Percentiles rank a stretch among this genome's conserved stretches.
phyloP scores from a whole-genome alignment of 495 filamentous ascomycete species.

The Hypoxylon subgilvum region DNA sequence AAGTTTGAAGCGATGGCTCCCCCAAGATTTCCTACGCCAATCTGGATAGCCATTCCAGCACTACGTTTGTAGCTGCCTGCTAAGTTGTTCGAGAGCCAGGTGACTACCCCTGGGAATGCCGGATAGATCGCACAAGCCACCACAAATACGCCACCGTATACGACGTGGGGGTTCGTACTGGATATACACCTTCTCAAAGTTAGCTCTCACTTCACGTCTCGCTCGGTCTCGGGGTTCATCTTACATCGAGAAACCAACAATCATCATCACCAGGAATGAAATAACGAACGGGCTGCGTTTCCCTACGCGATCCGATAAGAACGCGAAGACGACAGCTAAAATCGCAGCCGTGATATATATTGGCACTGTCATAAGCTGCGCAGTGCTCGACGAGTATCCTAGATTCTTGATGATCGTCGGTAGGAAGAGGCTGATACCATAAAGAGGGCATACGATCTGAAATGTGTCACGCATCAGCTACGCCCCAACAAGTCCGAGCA shows the following conservation, averaged over 20 bases:
- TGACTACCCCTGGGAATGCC: constrained; percentile 69
- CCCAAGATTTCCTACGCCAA: constrained; percentile 74
- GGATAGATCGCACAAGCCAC: constrained; percentile 69
- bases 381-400: constrained; percentile 66
- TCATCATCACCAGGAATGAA: constrained; percentile 63
- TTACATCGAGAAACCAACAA: constrained; percentile 69
- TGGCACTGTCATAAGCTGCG: constrained; percentile 73
- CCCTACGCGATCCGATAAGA: constrained; percentile 63
- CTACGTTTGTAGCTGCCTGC: constrained; percentile 73
- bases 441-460: constrained; percentile 69
- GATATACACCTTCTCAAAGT: constrained; percentile 47
- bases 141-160: constrained; percentile 78
- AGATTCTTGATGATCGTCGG: constrained; percentile 64
- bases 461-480: constrained; percentile 58
- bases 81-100: constrained; percentile 76
- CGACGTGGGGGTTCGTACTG: constrained; percentile 62
- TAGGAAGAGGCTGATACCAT: constrained; percentile 75
- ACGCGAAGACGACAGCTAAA: constrained; percentile 64
- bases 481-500: too few species aligned
- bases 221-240: constrained; percentile 35
- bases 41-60: constrained; percentile 76
- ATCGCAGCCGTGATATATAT: constrained; percentile 73
- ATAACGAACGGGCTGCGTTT: constrained; percentile 69
- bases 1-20: constrained; percentile 81
- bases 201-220: constrained; percentile 37